Base-by-base conservation (phyloP, 2,329 filamentous ascomycete species). In the Fusarium albidum region DNA sequence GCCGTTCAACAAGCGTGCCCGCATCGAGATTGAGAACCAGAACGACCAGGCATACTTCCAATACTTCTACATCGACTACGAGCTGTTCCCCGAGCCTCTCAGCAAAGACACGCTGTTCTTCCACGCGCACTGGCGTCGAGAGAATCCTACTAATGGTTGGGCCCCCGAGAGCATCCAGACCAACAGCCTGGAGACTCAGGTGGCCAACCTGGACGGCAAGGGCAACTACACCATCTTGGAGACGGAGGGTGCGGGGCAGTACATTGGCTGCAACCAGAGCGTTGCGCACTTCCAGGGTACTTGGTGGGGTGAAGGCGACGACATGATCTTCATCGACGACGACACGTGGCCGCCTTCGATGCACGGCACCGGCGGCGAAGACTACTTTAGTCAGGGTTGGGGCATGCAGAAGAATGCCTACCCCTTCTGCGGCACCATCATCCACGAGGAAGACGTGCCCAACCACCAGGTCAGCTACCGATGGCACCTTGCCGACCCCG, bases 41-140 rank as follows among this genome's bases (percentile, higher is more conserved):
- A 65, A 64, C 55, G 64, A 71, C 27, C 51, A 67, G 10, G 66
- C 70, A 25, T 71, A 71, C 49, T 54, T 72, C 47, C 70, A 72
- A 42, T 72, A 71, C 49, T 72, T 72, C 54, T 72, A 71, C 44
- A 69, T 72, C 40, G 69, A 72, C 61, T 72, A 72, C 49, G 69
- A 71, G 49, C 61, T 72, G 4, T 60, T 63, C 29, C 47, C 65
- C 1, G 46, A 65, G 37, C 65, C 67, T 4, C 51, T 66, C 18
- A 65, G 64, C 18, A 57, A 43, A 10, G 68, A 72, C 13, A 67
- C 69, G 5, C 58, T 69, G n/a, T 72, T 63, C 59, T 71, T 72
- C 50, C 70, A 72, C 52, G 67, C 68, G 4, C 68, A 71, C 49
- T 71, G 69, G 70, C 67, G 65, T 4, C 68, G 69, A 9, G 55